Percentiles rank a stretch among this genome's conserved stretches.
phyloP scores from a whole-genome alignment of 2,329 filamentous ascomycete genomes.

The Diaporthe sp. region DNA sequence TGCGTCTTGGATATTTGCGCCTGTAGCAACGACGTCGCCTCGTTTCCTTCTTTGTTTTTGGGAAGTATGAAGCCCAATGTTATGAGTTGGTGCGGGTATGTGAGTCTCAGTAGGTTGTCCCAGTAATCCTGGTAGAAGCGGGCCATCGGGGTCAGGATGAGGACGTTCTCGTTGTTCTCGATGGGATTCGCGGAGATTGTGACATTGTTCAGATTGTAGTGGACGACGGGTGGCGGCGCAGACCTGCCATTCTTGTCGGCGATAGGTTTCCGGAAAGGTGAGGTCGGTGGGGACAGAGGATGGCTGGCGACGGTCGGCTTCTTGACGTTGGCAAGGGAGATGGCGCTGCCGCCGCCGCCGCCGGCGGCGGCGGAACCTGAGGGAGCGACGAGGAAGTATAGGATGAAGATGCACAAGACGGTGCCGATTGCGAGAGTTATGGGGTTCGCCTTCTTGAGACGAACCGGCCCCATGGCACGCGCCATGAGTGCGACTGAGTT shows the following conservation, averaged over 20 bases:
- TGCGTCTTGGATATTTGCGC: slow-evolving; percentile 88
- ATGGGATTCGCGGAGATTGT: slow-evolving; percentile 83
- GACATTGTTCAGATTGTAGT: slow-evolving; percentile 95
- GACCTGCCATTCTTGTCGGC: slow-evolving; percentile 65
- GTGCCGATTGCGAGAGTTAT: slow-evolving; percentile 78
- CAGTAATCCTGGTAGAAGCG: slow-evolving; percentile 96
- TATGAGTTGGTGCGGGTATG: slow-evolving; percentile 93
- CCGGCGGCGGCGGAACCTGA: slow-evolving; percentile 58
- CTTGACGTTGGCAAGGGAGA: slow-evolving; percentile 54
- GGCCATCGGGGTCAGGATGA: slow-evolving; percentile 92
- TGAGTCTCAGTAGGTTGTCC: slow-evolving; percentile 87
- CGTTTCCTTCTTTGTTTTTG: slow-evolving; percentile 91
- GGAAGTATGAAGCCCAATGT: slow-evolving; percentile 96
- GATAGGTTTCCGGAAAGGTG: slow-evolving; percentile 74
- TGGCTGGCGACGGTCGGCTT: slow-evolving; percentile 69
- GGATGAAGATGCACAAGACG: slow-evolving; percentile 77
- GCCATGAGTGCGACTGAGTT: slow-evolving; percentile 53
- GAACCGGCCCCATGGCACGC: slow-evolving; percentile 70
- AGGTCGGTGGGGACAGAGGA: slow-evolving; percentile 78
- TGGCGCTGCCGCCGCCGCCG: slow-evolving; percentile 56
- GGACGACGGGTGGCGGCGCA: slow-evolving; percentile 84
- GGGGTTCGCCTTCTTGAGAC: slow-evolving; percentile 84
- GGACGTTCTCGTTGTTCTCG: slow-evolving; percentile 83
- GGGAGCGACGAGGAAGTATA: slow-evolving; percentile 70
- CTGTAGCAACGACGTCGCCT: slow-evolving; percentile 85